Evolutionary conservation across 768 basidiomycete species (phyloP).

Genomic region (Amanita exitialis): DNA sequence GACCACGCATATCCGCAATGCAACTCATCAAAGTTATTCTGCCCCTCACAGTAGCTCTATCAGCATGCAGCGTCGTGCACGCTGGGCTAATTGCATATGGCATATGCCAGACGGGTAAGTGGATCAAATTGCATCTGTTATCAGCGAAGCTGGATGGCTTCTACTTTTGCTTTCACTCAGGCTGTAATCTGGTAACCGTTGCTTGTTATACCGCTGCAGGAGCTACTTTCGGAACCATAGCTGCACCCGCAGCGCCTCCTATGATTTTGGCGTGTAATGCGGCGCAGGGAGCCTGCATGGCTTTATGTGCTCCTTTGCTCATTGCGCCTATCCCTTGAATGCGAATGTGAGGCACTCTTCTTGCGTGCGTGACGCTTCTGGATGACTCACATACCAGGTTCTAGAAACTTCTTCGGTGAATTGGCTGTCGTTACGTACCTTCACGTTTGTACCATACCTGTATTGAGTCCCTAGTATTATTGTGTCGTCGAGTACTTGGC

Average conservation of each 20-base stretch:
- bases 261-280: conserved; percentile 31
- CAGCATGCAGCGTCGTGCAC: conserved; percentile 1
- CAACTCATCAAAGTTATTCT: neutral
- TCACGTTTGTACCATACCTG: no score
- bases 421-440: no score
- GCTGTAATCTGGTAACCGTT: conserved; percentile 23
- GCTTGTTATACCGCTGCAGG: conserved; percentile 35
- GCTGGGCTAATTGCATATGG: conserved; percentile 25
- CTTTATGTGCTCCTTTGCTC: conserved; percentile 25
- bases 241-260: conserved; percentile 25
- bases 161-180: conserved; percentile 8
- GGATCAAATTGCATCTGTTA: neutral
- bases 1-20: neutral
- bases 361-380: no score
- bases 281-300: conserved; percentile 32
- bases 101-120: conserved; percentile 23
- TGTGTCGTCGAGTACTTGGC: no score
- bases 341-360: neutral
- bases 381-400: no score
- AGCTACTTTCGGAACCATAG: conserved; percentile 31
- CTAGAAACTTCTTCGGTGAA: no score
- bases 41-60: neutral
- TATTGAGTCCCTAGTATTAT: no score
- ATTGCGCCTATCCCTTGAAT: conserved; percentile 26
- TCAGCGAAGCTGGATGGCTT: neutral